A percentile compares a stretch with the other conserved stretches of the same genome.
phyloP scores from a whole-genome alignment of 768 basidiomycete genomes.

The Lactifluus echinatus region DNA sequence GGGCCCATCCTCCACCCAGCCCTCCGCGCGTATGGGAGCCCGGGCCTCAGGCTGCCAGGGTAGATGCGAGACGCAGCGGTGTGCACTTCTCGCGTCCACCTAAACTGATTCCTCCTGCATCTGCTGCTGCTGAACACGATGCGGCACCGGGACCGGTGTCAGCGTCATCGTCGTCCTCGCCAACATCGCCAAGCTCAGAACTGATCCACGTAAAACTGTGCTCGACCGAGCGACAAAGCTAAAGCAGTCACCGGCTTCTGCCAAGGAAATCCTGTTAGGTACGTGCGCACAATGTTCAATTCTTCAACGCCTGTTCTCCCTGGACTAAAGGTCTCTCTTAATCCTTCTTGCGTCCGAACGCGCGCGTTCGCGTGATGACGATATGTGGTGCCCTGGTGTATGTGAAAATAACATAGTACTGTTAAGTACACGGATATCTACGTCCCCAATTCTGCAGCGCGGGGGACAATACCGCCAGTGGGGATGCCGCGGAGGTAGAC shows the following conservation, averaged over 20 bases:
- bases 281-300: background rate
- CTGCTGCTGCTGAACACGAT: background rate
- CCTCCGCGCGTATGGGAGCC: conserved; percentile 13
- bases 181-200: background rate
- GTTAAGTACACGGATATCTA: background rate
- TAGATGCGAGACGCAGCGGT: background rate
- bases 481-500: background rate
- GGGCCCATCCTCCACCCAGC: background rate
- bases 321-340: background rate
- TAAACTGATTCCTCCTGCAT: background rate
- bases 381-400: background rate
- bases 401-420: background rate
- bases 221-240: background rate
- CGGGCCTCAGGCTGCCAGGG: conserved; percentile 4
- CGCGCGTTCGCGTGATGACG: background rate
- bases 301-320: background rate
- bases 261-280: conserved; percentile 7
- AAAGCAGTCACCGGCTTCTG: background rate
- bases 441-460: conserved; percentile 1
- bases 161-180: background rate
- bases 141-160: background rate
- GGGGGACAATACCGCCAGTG: background rate
- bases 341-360: background rate
- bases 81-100: background rate
- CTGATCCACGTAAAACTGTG: background rate